Evolutionary conservation across 2,329 filamentous ascomycete species (phyloP).

Genomic region (Zymoseptoria crescenta): DNA sequence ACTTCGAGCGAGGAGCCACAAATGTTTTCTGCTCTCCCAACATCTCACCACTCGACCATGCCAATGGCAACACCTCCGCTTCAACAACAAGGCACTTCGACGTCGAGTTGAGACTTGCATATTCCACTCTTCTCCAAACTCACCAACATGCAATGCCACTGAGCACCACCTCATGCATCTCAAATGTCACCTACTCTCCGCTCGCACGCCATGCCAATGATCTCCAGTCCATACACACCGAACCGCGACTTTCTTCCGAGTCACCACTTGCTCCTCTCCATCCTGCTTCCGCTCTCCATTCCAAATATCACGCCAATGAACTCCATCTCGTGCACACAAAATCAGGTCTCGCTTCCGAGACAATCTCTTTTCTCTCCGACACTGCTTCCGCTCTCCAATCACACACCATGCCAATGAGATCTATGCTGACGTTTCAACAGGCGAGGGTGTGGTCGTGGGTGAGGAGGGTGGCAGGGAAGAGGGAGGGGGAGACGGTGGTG

Average conservation of each 20-base stretch:
- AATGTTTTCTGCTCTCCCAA: no score
- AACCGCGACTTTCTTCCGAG: not conserved
- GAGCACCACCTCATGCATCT: not conserved
- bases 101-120: not conserved
- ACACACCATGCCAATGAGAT: not conserved
- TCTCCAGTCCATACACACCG: not conserved
- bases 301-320: no score
- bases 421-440: not conserved
- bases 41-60: no score
- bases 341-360: not conserved
- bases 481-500: no score
- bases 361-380: not conserved
- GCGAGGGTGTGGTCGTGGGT: not conserved
- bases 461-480: not conserved
- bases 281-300: no score
- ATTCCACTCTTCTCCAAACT: not conserved
- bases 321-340: not conserved
- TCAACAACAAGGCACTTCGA: not conserved
- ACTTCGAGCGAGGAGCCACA: not conserved
- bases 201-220: not conserved
- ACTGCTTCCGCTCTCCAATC: not conserved
- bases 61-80: no score
- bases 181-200: not conserved
- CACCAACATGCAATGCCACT: not conserved
- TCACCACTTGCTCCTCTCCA: not conserved